These are phyloP conservation scores for Chaetomium olivaceum DNA, from an alignment of 2,329 filamentous ascomycete genomes.

Conservation along the genomic window DNA sequence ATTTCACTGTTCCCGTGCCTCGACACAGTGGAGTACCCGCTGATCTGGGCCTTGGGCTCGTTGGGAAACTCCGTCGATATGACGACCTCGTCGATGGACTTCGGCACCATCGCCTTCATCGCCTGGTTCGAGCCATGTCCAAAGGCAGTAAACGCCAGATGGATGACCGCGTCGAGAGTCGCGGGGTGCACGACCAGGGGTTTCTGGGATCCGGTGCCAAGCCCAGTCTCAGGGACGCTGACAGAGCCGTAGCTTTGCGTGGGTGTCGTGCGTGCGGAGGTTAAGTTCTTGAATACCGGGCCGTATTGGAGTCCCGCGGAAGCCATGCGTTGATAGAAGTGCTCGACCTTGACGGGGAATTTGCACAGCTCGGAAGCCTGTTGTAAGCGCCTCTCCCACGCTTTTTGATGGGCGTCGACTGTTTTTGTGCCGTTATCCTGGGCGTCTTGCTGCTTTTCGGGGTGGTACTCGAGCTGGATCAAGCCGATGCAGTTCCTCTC, in stretches of 20 bases:
- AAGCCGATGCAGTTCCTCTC: conserved; percentile 5
- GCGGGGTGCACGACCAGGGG: neutral
- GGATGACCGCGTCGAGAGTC: neutral
- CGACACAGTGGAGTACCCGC: neutral
- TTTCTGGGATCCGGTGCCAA: neutral
- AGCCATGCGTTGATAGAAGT: neutral
- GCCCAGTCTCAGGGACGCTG: neutral
- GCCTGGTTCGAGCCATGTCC: neutral
- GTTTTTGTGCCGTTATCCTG: neutral
- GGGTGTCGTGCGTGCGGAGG: neutral
- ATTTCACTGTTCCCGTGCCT: neutral
- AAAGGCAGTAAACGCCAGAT: neutral
- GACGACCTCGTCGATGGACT: conserved; percentile 1
- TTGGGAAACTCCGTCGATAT: neutral
- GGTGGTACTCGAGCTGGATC: neutral
- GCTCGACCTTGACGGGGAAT: neutral
- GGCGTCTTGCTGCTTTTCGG: neutral
- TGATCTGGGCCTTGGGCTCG: neutral
- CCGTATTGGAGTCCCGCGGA: neutral
- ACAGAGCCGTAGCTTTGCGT: neutral
- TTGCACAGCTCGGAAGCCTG: neutral
- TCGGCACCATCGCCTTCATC: conserved; percentile 1
- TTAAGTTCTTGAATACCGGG: neutral
- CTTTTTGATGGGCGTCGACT: neutral
- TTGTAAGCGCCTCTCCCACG: neutral